Conservation (phyloP, 768 basidiomycete genomes). For the Suillus spraguei region DNA sequence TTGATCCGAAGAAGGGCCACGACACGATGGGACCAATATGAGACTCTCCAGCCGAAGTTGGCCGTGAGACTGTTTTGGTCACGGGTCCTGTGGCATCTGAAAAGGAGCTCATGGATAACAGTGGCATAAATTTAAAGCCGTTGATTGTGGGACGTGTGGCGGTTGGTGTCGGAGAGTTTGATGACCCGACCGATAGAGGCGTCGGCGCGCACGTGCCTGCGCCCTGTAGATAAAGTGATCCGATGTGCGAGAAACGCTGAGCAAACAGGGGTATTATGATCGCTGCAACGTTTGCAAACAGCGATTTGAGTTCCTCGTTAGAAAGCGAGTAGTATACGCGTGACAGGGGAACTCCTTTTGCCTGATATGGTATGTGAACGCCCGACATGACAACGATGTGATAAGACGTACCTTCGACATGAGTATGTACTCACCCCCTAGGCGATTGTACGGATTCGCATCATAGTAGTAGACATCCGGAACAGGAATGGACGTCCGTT, state of each 20-base stretch:
- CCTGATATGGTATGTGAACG: conserved; percentile 44
- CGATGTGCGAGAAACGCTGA: conserved; percentile 75
- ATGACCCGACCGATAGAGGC: conserved; percentile 23
- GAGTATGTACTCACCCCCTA: conserved; percentile 84
- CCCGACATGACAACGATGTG: conserved; percentile 7
- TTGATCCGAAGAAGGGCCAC: conserved; percentile 90
- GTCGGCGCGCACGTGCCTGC: conserved; percentile 13
- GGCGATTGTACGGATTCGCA: conserved; percentile 80
- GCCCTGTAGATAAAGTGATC: conserved; percentile 66
- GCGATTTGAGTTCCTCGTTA: conserved; percentile 60
- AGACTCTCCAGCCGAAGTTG: conserved; percentile 33
- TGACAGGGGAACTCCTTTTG: conserved; percentile 70
- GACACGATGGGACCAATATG: conserved; percentile 83
- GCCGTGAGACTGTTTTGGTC: conserved; percentile 11
- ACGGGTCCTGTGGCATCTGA: conserved; percentile 8
- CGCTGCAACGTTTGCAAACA: conserved; percentile 69
- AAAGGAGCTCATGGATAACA: conserved; percentile 16
- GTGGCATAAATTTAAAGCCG: conserved; percentile 24
- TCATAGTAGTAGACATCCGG: conserved; percentile 78
- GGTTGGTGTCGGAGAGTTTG: conserved; percentile 32
- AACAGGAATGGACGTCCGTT: conserved; percentile 71
- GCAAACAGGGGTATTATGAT: conserved; percentile 75
- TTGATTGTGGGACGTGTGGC: conserved; percentile 22
- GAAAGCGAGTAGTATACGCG: conserved; percentile 72
- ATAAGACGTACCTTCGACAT: conserved; percentile 73